Base-by-base conservation (phyloP, 1,284 basidiomycete genomes). In the Pseudozyma hubeiensis region DNA sequence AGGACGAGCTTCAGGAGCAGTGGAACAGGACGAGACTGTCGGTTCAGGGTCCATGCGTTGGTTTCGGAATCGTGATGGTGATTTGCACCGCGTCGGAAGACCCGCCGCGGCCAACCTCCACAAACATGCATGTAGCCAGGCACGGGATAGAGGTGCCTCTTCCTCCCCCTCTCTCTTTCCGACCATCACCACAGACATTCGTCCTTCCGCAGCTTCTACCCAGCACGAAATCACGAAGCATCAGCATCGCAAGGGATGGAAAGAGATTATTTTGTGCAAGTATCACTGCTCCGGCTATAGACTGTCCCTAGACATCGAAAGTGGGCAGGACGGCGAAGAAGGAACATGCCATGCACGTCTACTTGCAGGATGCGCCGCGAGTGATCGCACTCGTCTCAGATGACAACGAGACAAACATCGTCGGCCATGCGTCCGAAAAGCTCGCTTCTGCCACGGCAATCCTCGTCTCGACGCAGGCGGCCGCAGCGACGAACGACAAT, bases 321-420 rank as follows among this genome's bases (percentile, higher is more conserved):
- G 6, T 16, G 33, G 40, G n/a, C 49, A 14, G 29, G 24, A 24
- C 49, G 47, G 41, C 52, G 31, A 31, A 48, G 17, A 14, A 35
- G 37, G 57, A 60, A 31, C 61, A 74, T 74, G 71, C 71, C 46
- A 78, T 80, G 74, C 78, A 79, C 62, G 78, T 79, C 70, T 79
- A 79, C 46, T 56, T 79, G 7, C 71, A 79, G 14, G 71, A 79
- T 54, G 57, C 78, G 11, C 78, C 78, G 33, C 56, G 78, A 11
- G 62, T 76, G 34, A 61, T 78, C 55, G 65, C 71, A 39, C 60
- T 80, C n/a, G 58, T 68, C 41, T 55, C 61, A 9, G 58, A 51
- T 16, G 66, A 69, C 44, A 45, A 52, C 19, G 57, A 58, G 8
- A 37, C 41, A 33, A 24, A 16, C 33, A 16, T 29, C 30, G 43